A percentile compares a stretch with the other conserved stretches of the same genome.
Conservation (phyloP, 23 red algal species). For the Chondrus crispus region DNA sequence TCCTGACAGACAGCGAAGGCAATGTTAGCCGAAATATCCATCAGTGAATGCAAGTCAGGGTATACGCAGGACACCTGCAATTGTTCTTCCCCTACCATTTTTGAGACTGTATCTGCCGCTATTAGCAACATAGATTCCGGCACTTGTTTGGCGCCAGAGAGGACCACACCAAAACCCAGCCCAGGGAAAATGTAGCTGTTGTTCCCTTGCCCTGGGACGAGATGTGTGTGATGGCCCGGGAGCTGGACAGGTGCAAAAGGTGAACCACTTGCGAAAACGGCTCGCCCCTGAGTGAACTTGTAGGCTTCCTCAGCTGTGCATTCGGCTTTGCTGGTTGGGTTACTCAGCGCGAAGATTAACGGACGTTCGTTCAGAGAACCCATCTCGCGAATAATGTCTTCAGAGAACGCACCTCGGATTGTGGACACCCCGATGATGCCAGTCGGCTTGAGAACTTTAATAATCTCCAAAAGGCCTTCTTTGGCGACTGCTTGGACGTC, state of each 20-base stretch:
- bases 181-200: constrained; percentile 97
- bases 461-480: constrained; percentile 34
- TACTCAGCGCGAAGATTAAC: constrained; percentile 89
- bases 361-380: constrained; percentile 45
- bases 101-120: constrained; percentile 73
- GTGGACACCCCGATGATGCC: constrained; percentile 88
- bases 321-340: constrained; percentile 90
- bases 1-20: constrained; percentile 73
- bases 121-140: constrained; percentile 86
- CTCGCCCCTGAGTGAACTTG: constrained; percentile 67
- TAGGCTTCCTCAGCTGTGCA: constrained; percentile 92
- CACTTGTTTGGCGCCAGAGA: constrained; percentile 56
- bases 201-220: constrained; percentile 89
- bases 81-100: constrained; percentile 46
- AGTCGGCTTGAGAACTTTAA: constrained; percentile 75
- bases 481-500: constrained; percentile 2
- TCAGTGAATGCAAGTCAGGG: constrained; percentile 58
- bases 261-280: constrained; percentile 80
- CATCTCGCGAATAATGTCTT: constrained; percentile 75
- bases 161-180: constrained; percentile 67
- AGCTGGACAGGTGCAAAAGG: constrained; percentile 86
- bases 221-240: constrained; percentile 9
- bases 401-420: constrained; percentile 73
- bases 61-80: constrained; percentile 58
- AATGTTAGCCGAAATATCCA: constrained; percentile 70